A percentile compares a stretch with the other conserved stretches of the same genome.
Evolutionary conservation across 2,329 filamentous ascomycete species (phyloP).

Genomic region (Calonectria pauciramosa): DNA sequence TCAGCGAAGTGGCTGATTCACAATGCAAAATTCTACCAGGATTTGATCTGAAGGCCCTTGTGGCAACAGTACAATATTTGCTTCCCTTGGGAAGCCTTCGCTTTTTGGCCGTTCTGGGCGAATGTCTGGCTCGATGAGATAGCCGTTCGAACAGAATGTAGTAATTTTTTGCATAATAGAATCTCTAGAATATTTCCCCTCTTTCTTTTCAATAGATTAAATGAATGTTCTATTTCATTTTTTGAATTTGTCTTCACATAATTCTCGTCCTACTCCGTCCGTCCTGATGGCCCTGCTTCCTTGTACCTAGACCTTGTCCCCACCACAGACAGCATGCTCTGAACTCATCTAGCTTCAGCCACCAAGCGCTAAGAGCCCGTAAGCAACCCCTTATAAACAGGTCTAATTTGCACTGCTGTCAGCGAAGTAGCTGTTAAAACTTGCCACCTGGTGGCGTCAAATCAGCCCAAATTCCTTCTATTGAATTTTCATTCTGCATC

Average conservation of each 20-base stretch:
- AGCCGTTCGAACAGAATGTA: background rate
- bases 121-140: background rate
- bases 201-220: background rate
- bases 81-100: background rate
- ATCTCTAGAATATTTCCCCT: background rate
- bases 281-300: background rate
- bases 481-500: background rate
- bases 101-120: background rate
- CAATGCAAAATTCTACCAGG: background rate
- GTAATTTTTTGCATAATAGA: background rate
- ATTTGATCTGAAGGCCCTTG: no score
- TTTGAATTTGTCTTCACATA: background rate
- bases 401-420: background rate
- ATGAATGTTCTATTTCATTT: background rate
- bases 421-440: background rate
- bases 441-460: background rate
- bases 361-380: background rate
- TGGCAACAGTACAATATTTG: background rate
- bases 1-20: slow-evolving; percentile 13
- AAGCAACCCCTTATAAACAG: background rate
- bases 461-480: background rate
- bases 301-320: background rate
- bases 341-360: background rate
- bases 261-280: background rate
- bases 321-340: background rate